A percentile compares a stretch with the other conserved stretches of the same genome.
These are phyloP conservation scores for Candida tammaniensis DNA, from an alignment of 805 yeast genomes.

Conservation along the genomic window DNA sequence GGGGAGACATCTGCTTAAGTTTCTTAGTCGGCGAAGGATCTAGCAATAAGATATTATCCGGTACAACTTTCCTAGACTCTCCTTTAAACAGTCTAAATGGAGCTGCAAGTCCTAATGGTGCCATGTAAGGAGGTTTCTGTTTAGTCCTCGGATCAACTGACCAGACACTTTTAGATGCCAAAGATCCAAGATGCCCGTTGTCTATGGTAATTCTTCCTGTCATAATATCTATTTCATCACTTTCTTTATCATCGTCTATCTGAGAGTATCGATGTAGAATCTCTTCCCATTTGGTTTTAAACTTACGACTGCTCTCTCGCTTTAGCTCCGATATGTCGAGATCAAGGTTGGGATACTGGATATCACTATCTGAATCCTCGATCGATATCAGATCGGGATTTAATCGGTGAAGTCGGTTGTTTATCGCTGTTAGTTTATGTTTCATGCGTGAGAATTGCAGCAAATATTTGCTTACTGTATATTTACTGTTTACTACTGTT, in stretches of 20 bases:
- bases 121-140: background rate
- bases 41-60: constrained; percentile 23
- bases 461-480: too few relatives aligned
- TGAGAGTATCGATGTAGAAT: constrained; percentile 51
- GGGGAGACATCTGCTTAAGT: background rate
- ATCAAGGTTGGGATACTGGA: too few relatives aligned
- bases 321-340: too few relatives aligned
- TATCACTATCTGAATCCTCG: constrained; percentile 16
- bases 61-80: constrained; percentile 9
- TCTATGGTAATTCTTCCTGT: constrained; percentile 66
- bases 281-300: constrained; percentile 43
- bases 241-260: constrained; percentile 49
- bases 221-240: constrained; percentile 61
- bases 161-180: constrained; percentile 37
- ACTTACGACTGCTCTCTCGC: constrained; percentile 25
- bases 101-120: background rate
- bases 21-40: constrained; percentile 32
- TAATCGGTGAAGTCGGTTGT: too few relatives aligned
- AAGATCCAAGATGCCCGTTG: constrained; percentile 63
- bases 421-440: too few relatives aligned
- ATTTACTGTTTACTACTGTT: too few relatives aligned
- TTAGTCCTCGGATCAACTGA: constrained; percentile 22
- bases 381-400: constrained; percentile 13
- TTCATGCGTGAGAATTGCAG: too few relatives aligned
- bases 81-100: too few relatives aligned